Base-by-base conservation (phyloP, 176 grass and related monocot species). In the Poa annua region DNA sequence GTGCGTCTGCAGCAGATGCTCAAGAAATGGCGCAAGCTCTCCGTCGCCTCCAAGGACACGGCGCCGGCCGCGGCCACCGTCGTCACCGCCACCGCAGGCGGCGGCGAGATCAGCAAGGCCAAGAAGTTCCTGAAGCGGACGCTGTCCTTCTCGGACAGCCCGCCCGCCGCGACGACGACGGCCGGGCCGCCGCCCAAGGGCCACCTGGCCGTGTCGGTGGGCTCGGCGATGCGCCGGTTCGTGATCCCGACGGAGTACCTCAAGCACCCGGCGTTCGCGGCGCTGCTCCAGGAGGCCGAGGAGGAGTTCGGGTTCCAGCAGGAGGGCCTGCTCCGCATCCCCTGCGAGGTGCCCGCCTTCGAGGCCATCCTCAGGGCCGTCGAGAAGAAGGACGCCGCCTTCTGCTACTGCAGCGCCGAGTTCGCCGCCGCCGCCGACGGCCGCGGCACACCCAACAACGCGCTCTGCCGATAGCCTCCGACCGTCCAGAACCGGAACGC, bases 1-100 rank as follows among this genome's bases (percentile, higher is more conserved):
- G 94, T 97, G 32, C 89, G 94, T 4, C 90, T 97, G 34, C 92
- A 97, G 85, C 92, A 81, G 85, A 97, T 97, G 94, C 87, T 97
- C 42, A 97, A 89, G 89, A 97, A 92, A 71, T 97, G 94, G 94
- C 93, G 92, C 92, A 97, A 97, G 83, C 92, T 97, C 34, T 94
- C 94, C 0, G 92, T 92, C 44, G 26, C 92, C 10, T 55, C 92
- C 52, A 94, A 90, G 55, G 45, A 39, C 15, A 20, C 50, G 19
- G 24, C 29, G 45, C 11, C 45, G 6, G 7, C 38, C 10, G 12
- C 44, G 44, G 10, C 84, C 55, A 36, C 39, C 21, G 68, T 42
- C 39, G 39, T 44, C 41, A 63, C 25, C 25, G 69, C 48, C 21
- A 25, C 62, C 84, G 66, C 15, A 41, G 66, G 44, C 71, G 87